A percentile compares a stretch with the other conserved stretches of the same genome.
These are phyloP conservation scores for Ogataea degrootiae DNA, from an alignment of 805 yeast genomes.

Conservation along the genomic window DNA sequence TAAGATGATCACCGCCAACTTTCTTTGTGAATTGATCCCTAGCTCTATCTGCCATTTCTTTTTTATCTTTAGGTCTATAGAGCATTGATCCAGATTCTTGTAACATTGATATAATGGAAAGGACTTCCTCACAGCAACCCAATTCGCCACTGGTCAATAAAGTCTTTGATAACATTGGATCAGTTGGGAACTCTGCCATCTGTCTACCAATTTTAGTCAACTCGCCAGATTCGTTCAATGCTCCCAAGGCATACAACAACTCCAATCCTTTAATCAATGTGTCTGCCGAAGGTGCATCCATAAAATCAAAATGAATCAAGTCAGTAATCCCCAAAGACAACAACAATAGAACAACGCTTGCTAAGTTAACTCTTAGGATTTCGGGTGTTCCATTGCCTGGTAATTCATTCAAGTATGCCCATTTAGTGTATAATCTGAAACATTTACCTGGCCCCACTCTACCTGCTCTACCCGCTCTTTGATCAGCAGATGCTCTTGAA, in stretches of 20 bases:
- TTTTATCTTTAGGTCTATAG: conserved; percentile 63
- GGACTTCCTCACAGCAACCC: conserved; percentile 61
- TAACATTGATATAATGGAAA: conserved; percentile 78
- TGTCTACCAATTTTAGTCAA: conserved; percentile 72
- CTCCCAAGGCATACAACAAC: conserved; percentile 80
- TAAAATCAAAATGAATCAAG: conserved; percentile 75
- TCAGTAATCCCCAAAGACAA: conserved; percentile 84
- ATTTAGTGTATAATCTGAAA: conserved; percentile 80
- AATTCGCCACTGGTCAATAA: conserved; percentile 57
- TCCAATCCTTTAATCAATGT: conserved; percentile 73
- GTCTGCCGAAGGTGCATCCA: conserved; percentile 82
- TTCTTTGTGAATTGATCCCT: conserved; percentile 48
- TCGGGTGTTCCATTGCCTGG: conserved; percentile 84
- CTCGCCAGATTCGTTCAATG: conserved; percentile 73
- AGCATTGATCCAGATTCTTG: conserved; percentile 72
- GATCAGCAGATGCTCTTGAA: conserved; percentile 93
- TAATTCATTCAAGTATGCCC: conserved; percentile 74
- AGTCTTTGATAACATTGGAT: conserved; percentile 82
- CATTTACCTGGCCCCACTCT: conserved; percentile 97
- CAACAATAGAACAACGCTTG: conserved; percentile 69
- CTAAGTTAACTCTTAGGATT: conserved; percentile 77
- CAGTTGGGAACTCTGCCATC: conserved; percentile 91
- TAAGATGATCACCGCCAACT: conserved; percentile 72
- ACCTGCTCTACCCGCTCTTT: conserved; percentile 97
- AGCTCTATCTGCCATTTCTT: conserved; percentile 60